Conservation (phyloP, 2,329 filamentous ascomycete genomes). For the Nemania sp. region DNA sequence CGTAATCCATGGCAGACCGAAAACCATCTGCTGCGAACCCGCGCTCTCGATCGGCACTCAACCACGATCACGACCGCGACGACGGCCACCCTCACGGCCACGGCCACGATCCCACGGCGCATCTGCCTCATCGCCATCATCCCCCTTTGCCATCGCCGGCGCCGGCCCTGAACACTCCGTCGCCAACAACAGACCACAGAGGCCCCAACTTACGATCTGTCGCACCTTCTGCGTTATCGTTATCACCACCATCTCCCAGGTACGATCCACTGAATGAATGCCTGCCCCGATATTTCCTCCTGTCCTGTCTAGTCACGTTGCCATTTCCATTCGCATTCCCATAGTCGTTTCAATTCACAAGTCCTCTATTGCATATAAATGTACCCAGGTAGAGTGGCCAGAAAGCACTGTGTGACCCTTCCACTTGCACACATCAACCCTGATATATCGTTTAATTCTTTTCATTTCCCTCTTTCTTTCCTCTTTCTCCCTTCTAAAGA, state of each 20-base stretch:
- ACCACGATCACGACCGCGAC: constrained; percentile 58
- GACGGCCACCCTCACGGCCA: constrained; percentile 5
- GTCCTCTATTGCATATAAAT: neutral
- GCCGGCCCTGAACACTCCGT: constrained; percentile 20
- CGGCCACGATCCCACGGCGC: constrained; percentile 61
- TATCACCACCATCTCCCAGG: constrained; percentile 47
- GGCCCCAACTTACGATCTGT: constrained; percentile 41
- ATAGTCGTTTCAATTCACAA: neutral
- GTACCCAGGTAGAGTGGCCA: neutral
- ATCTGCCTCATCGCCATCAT: constrained; percentile 57
- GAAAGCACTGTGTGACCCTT: constrained; percentile 6
- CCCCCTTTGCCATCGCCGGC: neutral
- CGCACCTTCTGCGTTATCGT: constrained; percentile 43
- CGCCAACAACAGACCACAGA: constrained; percentile 21
- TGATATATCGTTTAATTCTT: neutral
- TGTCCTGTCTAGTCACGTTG: neutral
- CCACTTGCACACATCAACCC: neutral
- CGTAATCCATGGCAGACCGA: constrained; percentile 78
- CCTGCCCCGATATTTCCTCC: constrained; percentile 22
- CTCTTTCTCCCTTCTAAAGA: neutral
- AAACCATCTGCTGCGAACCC: constrained; percentile 59
- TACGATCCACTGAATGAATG: constrained; percentile 42
- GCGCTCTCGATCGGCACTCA: constrained; percentile 65
- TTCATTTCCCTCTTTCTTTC: neutral
- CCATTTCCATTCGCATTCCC: neutral